Evolutionary conservation across 768 basidiomycete species (phyloP).

Genomic region (Russula dissimulans): DNA sequence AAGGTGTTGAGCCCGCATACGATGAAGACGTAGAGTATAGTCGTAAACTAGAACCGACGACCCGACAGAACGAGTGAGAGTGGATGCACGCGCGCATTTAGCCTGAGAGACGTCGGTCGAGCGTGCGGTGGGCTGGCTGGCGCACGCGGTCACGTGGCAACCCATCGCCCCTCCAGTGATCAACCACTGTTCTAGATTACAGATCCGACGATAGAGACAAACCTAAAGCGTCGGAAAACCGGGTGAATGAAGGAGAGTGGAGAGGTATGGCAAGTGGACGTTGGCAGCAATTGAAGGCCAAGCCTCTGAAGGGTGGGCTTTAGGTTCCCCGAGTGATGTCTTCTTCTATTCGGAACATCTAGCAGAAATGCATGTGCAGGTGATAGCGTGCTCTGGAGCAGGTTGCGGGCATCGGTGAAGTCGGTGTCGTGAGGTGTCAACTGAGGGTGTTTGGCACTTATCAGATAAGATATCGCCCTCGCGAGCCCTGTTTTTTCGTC

Average conservation of each 20-base stretch:
- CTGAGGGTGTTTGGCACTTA: too few species aligned
- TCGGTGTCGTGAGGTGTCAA: too few species aligned
- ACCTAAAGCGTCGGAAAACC: too few species aligned
- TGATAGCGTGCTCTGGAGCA: background rate
- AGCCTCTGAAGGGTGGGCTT: conserved; percentile 11
- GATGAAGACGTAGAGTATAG: conserved; percentile 1
- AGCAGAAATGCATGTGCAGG: background rate
- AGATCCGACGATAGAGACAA: too few species aligned
- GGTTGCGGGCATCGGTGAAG: background rate
- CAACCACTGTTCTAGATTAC: too few species aligned
- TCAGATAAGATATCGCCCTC: too few species aligned
- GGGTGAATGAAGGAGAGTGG: background rate
- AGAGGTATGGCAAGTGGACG: background rate
- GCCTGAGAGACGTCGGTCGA: too few species aligned
- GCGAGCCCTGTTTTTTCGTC: too few species aligned
- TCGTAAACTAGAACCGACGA: background rate
- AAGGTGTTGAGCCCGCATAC: background rate
- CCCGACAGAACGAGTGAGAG: background rate
- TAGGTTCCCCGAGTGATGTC: conserved; percentile 19
- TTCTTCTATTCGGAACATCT: background rate
- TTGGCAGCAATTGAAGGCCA: conserved; percentile 4
- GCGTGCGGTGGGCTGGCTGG: too few species aligned
- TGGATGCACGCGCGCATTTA: background rate
- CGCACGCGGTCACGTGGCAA: background rate
- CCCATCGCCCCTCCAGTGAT: too few species aligned